Base-by-base conservation (phyloP, 2,329 filamentous ascomycete species). In the Beauveria pseudobassiana region DNA sequence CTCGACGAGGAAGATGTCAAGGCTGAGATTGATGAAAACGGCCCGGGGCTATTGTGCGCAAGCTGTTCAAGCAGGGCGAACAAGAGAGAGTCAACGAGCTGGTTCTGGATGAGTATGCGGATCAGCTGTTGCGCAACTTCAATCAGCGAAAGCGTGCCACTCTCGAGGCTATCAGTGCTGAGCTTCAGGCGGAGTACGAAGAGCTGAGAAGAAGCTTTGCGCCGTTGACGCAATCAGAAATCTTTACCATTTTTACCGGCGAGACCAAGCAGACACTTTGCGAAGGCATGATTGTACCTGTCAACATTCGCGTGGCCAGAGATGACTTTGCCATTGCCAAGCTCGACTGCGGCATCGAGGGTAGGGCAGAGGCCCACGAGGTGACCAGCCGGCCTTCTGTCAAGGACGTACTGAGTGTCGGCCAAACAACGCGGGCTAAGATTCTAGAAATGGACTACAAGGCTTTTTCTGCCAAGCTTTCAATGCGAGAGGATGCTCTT, bases 1-100 rank as follows among this genome's bases (percentile, higher is more conserved):
- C 82, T 99, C 67, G 95, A 99, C 68, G 95, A 99, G 76, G 95
- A 99, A 77, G 95, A 99, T 69, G 91, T 99, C 72, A 96, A 96
- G 75, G 91, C 90, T 1, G 93, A 98, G 76, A 89, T 89, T 5
- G 91, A 96, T 66, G 91, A 97, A 70, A 91, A 92, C 65, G 95
- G 95, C 0, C 82, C 89, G 0, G 92, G 18, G 95, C 93, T 8
- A 93, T 98, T 67, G 91, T 99, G 60, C 88, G 93, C 65, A 96
- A 93, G 74, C 85, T 99, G n/a, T 90, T 99, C 73, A 90, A 91
- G 70, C 92, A 98, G 62, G 91, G 96, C 53, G 89, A 92, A 66
- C 91, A 96, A 68, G 93, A 98, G 69, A 90, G 93, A 70, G 92
- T 99, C 71, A 96, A 98, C 70, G 95, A 99, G 70, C 82, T 99